phyloP scores from a whole-genome alignment of 768 basidiomycete genomes.

The Tricholoma terreum region DNA sequence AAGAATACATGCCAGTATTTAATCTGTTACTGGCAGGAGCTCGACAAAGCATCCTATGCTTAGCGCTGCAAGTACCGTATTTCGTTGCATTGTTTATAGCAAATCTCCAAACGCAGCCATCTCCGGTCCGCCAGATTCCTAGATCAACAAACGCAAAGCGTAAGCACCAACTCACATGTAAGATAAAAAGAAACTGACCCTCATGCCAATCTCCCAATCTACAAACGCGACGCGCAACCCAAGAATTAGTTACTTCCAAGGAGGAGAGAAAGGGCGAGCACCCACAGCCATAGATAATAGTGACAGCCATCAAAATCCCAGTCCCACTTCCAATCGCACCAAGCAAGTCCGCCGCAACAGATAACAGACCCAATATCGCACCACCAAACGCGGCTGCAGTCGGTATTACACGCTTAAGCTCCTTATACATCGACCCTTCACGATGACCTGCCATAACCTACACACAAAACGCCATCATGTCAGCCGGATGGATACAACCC shows the following conservation, averaged over 20 bases:
- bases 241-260: background rate
- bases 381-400: slow-evolving; percentile 97
- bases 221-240: slow-evolving; percentile 8
- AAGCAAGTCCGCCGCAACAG: slow-evolving; percentile 90
- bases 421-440: slow-evolving; percentile 99
- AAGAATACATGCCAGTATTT: background rate
- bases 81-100: slow-evolving; percentile 38
- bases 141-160: too few relatives aligned
- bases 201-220: slow-evolving; percentile 97
- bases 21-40: background rate
- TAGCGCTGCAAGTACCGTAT: too few relatives aligned
- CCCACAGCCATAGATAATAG: slow-evolving; percentile 92
- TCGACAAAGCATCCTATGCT: background rate
- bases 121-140: slow-evolving; percentile 80
- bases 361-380: slow-evolving; percentile 90
- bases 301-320: slow-evolving; percentile 96
- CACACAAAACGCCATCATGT: background rate
- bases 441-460: slow-evolving; percentile 87
- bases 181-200: slow-evolving; percentile 31
- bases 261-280: slow-evolving; percentile 15
- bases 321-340: slow-evolving; percentile 96
- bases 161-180: too few relatives aligned
- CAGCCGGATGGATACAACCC: background rate
- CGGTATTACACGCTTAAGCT: slow-evolving; percentile 95
- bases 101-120: slow-evolving; percentile 79